Conservation (phyloP, 2,329 filamentous ascomycete genomes). For the Arthrobotrys sphaeroides region DNA sequence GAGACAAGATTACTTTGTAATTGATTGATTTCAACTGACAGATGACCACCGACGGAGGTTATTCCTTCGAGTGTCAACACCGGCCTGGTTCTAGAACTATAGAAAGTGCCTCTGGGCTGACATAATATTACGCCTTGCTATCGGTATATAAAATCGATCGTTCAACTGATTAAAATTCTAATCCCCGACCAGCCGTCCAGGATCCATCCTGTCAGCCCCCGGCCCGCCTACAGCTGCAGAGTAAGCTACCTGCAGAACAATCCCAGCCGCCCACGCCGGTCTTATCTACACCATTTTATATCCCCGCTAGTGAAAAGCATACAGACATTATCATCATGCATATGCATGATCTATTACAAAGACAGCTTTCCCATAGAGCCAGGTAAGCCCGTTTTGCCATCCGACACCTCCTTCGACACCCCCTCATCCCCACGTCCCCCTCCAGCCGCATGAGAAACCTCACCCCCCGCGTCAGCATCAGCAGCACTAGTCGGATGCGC, state of each 20-base stretch:
- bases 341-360: not conserved
- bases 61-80: too few relatives aligned
- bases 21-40: too few relatives aligned
- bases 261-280: not conserved
- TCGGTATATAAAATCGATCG: not conserved
- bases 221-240: not conserved
- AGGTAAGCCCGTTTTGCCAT: not conserved
- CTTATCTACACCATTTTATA: not conserved
- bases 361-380: not conserved
- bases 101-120: not conserved
- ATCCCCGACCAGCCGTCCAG: not conserved
- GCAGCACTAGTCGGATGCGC: not conserved
- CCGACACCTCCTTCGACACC: not conserved
- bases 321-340: too few relatives aligned
- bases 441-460: not conserved
- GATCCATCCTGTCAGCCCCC: not conserved
- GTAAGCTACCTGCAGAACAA: not conserved
- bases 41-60: too few relatives aligned
- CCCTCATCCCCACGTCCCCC: too few relatives aligned
- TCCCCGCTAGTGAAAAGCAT: not conserved
- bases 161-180: not conserved
- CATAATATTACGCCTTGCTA: not conserved
- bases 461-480: too few relatives aligned
- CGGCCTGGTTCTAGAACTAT: too few relatives aligned
- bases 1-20: too few relatives aligned